phyloP scores from a whole-genome alignment of 139 green algal species.

The Picocystis salinarum region DNA sequence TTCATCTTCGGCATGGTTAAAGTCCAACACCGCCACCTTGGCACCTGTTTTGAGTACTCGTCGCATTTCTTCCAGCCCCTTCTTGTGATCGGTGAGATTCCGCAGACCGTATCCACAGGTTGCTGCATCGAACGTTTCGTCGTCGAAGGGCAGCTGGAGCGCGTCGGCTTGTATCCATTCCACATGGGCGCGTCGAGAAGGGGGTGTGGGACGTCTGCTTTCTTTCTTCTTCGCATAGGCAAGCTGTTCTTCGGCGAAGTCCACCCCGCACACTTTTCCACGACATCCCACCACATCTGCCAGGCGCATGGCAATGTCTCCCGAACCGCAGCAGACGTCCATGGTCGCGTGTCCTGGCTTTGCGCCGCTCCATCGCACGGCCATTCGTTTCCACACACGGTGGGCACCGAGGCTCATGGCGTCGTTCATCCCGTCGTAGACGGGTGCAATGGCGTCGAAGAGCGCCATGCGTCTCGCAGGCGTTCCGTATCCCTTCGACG shows the following conservation, averaged over 20 bases:
- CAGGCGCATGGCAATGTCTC: slow-evolving; percentile 70
- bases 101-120: slow-evolving; percentile 94
- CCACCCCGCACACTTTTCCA: slow-evolving; percentile 70
- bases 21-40: slow-evolving; percentile 76
- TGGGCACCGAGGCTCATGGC: slow-evolving; percentile 77
- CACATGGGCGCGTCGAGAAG: slow-evolving; percentile 3
- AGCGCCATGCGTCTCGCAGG: too few relatives aligned
- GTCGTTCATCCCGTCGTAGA: slow-evolving; percentile 78
- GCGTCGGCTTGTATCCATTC: slow-evolving; percentile 87
- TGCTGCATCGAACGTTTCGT: slow-evolving; percentile 58
- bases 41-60: slow-evolving; percentile 59
- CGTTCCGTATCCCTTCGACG: too few relatives aligned
- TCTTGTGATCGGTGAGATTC: slow-evolving; percentile 30
- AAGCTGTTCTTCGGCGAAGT: slow-evolving; percentile 83
- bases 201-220: neutral
- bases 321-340: slow-evolving; percentile 87
- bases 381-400: slow-evolving; percentile 81
- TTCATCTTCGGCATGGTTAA: slow-evolving; percentile 67
- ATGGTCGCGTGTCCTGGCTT: slow-evolving; percentile 30
- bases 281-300: slow-evolving; percentile 46
- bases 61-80: slow-evolving; percentile 49
- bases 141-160: slow-evolving; percentile 59
- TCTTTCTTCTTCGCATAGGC: slow-evolving; percentile 26
- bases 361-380: slow-evolving; percentile 67
- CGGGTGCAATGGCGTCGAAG: slow-evolving; percentile 69